Base-by-base conservation (phyloP, 2,329 filamentous ascomycete species). In the Paraphaeosphaeria sporulosa region DNA sequence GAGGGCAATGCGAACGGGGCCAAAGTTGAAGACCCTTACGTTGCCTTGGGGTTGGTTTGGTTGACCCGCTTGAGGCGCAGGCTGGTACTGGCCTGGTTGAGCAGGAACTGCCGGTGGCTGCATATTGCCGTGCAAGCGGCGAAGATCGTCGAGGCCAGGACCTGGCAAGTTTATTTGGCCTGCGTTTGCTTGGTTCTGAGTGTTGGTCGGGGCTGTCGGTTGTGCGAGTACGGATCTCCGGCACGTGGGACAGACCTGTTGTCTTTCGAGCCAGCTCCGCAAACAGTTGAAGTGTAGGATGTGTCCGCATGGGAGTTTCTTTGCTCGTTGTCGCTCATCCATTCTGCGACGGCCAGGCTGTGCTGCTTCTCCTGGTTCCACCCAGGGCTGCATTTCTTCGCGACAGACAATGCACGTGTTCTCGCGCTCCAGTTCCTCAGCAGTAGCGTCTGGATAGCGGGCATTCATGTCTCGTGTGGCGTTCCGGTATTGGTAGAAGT, bases 361-460 rank as follows among this genome's bases (percentile, higher is more conserved):
- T 13, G 70, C 71, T 30, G 65, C 79, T 46, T 80, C 79, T 42
- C 75, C 77, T 42, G 83, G 81, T 56, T 84, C 17, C 32, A 55
- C 83, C 91, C 93, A 97, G 1, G 90, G 88, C 36, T 87, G 87
- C 95, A 99, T 99, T 65, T 96, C 92, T 76, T 99, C 95, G 62
- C 95, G 89, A 78, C 95, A 99, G 57, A 99, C 97, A 69, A 99
- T 99, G 78, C 95, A 99, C 2, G 95, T 96, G 71, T 96, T 93
- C 75, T 97, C 94, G 51, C 91, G 86, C 30, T 84, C 83, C 25
- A 99, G 87, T 66, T 99, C 94, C 66, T 96, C 92, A 1, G 87
- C 85, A 1, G 92, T 97, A 1, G 95, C 95, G 75, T 99, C 95
- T 4, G 92, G 91, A 74, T 97, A 98, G 70, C 87, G 83, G 61